Base-by-base conservation (phyloP, 1,284 basidiomycete species). In the Blastosporella zonata region DNA sequence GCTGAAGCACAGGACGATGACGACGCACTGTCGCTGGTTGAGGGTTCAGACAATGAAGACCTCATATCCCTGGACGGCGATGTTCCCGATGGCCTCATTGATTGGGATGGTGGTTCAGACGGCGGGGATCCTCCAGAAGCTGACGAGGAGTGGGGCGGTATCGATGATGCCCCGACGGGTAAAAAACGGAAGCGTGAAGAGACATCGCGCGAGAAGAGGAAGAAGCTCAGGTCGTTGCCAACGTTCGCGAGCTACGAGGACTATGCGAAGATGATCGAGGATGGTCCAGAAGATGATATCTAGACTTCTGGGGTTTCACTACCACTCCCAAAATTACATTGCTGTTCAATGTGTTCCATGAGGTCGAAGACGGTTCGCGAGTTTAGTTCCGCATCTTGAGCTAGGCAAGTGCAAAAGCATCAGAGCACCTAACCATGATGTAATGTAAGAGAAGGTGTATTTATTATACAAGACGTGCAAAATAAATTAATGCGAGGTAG, bases 201-300 rank as follows among this genome's bases (percentile, higher is more conserved):
- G 54, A 71, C 53, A 3, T 39, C 48, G 9, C 43, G 68, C 59
- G 78, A 75, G 61, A 83, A 79, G 70, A 81, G 82, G 63, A 90
- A 88, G 73, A 90, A 87, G 69, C 67, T 84, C 65, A 76, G 77
- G 57, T 75, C 81, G 34, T 62, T 93, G 58, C 93, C 94, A 1
- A 89, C 86, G 23, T 97, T 99, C 62, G 96, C 92, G 1, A 90
- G 84, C 63, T 96, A 96, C 56, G 96, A 98, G 55, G 96, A 97
- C 59, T 99, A 97, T 62, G 90, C 90, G 41, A 88, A 82, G 68
- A 77, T 98, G 75, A 94, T 98, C 55, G 93, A 96, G 62, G 87
- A 87, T 50, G 87, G 74, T 17, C 78, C 81, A 13, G 87, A 90
- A 67, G 87, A 90, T 60, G 73, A 85, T 64, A 73, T 86, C 20